Conservation (phyloP, 2,329 filamentous ascomycete genomes). For the Lachnellula willkommii region DNA sequence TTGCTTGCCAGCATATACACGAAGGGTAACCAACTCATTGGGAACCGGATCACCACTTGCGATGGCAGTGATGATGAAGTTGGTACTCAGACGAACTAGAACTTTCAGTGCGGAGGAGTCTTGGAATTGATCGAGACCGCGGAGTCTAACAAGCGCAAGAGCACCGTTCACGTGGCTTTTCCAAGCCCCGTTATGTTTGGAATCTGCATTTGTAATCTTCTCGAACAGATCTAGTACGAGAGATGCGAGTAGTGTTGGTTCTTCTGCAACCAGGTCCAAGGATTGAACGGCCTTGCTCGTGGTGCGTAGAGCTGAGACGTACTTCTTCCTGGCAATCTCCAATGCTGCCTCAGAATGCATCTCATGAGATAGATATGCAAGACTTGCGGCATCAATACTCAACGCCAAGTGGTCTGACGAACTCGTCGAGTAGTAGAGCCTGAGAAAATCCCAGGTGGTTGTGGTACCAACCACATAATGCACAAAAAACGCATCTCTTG, state of each 20-base stretch:
- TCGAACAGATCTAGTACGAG: slow-evolving; percentile 16
- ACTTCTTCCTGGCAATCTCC: slow-evolving; percentile 4
- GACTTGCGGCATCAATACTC: slow-evolving; percentile 17
- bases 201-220: slow-evolving; percentile 7
- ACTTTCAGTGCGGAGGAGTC: neutral
- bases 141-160: slow-evolving; percentile 15
- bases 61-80: neutral
- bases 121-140: slow-evolving; percentile 6
- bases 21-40: neutral
- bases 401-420: slow-evolving; percentile 4
- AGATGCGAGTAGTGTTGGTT: slow-evolving; percentile 11
- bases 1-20: neutral
- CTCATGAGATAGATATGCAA: slow-evolving; percentile 14
- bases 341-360: slow-evolving; percentile 5
- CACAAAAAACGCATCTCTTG: slow-evolving; percentile 14
- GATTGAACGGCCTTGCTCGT: slow-evolving; percentile 5
- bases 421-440: slow-evolving; percentile 2
- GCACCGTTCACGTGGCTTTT: slow-evolving; percentile 15
- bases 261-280: neutral
- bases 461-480: slow-evolving; percentile 10
- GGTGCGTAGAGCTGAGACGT: slow-evolving; percentile 7
- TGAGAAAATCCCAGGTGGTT: slow-evolving; percentile 11
- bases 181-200: slow-evolving; percentile 6
- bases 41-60: neutral
- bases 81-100: neutral